Percentiles rank a stretch among this genome's conserved stretches.
These are phyloP conservation scores for Polytrichum commune DNA, from an alignment of 225 moss, liverwort and hornwort genomes.

Conservation along the genomic window DNA sequence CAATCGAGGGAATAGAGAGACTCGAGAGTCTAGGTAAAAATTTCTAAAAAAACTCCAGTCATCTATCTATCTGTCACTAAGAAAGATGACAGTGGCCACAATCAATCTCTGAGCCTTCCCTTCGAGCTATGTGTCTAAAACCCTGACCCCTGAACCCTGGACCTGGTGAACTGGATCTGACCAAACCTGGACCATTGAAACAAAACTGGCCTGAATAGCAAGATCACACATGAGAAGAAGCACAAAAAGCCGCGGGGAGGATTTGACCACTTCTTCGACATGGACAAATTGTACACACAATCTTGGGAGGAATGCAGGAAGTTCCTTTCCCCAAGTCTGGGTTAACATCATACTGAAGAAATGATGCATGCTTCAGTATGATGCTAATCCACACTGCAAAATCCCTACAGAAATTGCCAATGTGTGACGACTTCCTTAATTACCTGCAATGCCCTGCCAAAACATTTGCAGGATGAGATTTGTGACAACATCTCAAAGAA, in stretches of 20 bases:
- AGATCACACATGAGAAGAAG: neutral
- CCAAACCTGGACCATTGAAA: constrained; percentile 10
- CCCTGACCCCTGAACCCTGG: neutral
- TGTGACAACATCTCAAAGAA: too few species aligned
- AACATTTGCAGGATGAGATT: neutral
- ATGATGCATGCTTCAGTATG: constrained; percentile 19
- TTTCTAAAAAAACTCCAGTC: neutral
- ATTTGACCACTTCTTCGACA: too few species aligned
- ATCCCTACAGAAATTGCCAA: neutral
- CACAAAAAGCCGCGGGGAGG: too few species aligned
- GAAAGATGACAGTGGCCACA: constrained; percentile 8
- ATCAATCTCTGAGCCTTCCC: too few species aligned
- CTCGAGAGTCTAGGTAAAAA: too few species aligned
- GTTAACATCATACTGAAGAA: constrained; percentile 31
- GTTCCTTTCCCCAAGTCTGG: constrained; percentile 7
- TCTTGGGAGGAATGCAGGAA: neutral
- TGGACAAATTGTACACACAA: too few species aligned
- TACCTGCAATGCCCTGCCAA: neutral
- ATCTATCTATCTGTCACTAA: neutral
- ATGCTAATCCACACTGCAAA: constrained; percentile 28
- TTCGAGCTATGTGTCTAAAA: too few species aligned
- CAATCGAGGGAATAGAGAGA: too few species aligned
- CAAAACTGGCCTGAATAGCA: constrained; percentile 13
- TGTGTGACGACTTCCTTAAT: too few species aligned
- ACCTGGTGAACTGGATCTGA: neutral